phyloP scores from a whole-genome alignment of 257 asterid genomes.

The Prunella vulgaris region DNA sequence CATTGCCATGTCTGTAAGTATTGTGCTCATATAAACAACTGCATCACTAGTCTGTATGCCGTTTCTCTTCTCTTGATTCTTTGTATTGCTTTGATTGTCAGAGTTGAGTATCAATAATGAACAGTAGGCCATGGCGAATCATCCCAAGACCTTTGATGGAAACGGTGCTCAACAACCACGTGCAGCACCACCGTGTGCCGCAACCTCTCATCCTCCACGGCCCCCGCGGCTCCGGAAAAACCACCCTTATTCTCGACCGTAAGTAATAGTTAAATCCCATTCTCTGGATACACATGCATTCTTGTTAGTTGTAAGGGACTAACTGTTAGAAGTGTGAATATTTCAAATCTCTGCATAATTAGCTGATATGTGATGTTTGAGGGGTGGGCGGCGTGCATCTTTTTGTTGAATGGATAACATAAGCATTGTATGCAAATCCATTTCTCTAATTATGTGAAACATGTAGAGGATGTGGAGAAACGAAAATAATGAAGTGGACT shows the following conservation, averaged over 20 bases:
- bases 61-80: neutral
- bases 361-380: neutral
- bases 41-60: neutral
- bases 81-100: neutral
- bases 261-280: constrained; percentile 13
- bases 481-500: neutral
- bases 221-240: constrained; percentile 98
- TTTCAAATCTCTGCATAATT: neutral
- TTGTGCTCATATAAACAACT: neutral
- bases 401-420: neutral
- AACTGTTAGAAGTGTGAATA: neutral
- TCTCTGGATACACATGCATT: neutral
- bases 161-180: constrained; percentile 86
- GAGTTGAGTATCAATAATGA: constrained; percentile 46
- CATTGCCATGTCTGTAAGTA: constrained; percentile 33
- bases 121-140: constrained; percentile 71
- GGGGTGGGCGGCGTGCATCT: neutral
- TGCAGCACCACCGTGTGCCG: constrained; percentile 86
- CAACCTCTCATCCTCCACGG: constrained; percentile 95
- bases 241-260: constrained; percentile 93
- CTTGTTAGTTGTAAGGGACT: neutral
- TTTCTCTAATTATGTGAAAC: constrained; percentile 12
- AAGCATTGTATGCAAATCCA: neutral
- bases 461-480: neutral
- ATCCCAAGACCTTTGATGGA: constrained; percentile 87